These are phyloP conservation scores for Fagus sylvatica DNA, from an alignment of 306 rosid genomes.

Conservation along the genomic window DNA sequence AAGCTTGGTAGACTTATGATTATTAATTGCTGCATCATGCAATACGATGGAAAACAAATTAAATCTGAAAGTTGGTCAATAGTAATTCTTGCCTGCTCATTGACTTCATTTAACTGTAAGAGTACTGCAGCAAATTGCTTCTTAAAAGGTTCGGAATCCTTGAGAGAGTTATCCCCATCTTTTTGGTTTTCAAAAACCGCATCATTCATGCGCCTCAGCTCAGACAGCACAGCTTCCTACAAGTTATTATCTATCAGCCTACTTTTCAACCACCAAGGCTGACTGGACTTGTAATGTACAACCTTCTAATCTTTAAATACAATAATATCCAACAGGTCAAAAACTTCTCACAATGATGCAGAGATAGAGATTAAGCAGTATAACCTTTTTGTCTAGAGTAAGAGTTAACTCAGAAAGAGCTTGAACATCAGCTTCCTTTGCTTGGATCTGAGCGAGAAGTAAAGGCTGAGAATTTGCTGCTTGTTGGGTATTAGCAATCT, in stretches of 20 bases:
- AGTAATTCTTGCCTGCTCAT: slow-evolving; percentile 65
- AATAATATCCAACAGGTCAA: neutral
- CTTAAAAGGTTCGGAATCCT: slow-evolving; percentile 75
- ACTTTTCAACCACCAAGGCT: slow-evolving; percentile 18
- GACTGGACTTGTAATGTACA: slow-evolving; percentile 11
- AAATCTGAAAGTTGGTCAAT: slow-evolving; percentile 21
- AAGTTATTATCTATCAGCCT: slow-evolving; percentile 37
- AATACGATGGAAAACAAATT: slow-evolving; percentile 12
- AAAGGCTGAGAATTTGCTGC: slow-evolving; percentile 53
- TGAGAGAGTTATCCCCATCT: slow-evolving; percentile 57
- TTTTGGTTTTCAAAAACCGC: slow-evolving; percentile 66
- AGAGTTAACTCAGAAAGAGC: slow-evolving; percentile 76
- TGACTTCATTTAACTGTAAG: slow-evolving; percentile 74
- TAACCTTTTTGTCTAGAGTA: slow-evolving; percentile 90
- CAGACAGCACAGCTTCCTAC: slow-evolving; percentile 79
- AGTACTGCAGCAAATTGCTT: slow-evolving; percentile 85
- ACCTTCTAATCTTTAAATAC: neutral
- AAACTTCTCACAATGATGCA: slow-evolving; percentile 10
- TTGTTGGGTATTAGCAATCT: slow-evolving; percentile 42
- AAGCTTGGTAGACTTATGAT: no score
- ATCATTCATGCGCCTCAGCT: slow-evolving; percentile 79
- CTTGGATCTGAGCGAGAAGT: slow-evolving; percentile 49
- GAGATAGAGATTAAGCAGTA: slow-evolving; percentile 11
- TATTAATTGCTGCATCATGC: neutral
- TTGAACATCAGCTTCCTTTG: slow-evolving; percentile 74